Evolutionary conservation across 805 yeast species (phyloP), one percentile per base, ranked within the genome.

Genomic region (Candida ovalis): DNA sequence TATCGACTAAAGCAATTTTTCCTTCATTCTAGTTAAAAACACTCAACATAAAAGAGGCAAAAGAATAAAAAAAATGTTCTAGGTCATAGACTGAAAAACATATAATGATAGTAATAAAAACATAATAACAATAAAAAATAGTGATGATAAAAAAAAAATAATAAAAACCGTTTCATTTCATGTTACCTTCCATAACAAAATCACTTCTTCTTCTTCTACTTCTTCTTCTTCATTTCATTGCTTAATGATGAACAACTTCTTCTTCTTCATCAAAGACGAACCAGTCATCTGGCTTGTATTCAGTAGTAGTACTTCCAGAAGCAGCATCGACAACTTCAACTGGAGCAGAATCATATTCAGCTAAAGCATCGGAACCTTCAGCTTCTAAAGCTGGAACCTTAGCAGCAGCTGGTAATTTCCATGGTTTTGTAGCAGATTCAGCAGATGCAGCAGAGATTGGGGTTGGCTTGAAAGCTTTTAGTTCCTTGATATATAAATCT

Each of bases 401-500:
- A 60, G 98, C 96, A 58, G 89, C 80, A 54, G 77, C 69, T 62
- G 98, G 98, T 54, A 82, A 73, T 52, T 76, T 70, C 94, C 96
- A 94, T 60, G 86, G 81, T 72, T 85, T 82, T 59, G 90, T 92
- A 56, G 84, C 78, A 55, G 81, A 78, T 62, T 83, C 89, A 53
- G 92, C 84, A 58, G 87, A 96, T 57, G 79, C 75, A 50, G 86
- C 81, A 50, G 86, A 72, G 47, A 84, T 66, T 52, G 89, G 82
- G 50, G 84, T 79, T 66, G 96, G 91, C 77, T 90, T 89, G 82
- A 88, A 91, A 53, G 82, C 81, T 75, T 84, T 88, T 72, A 94
- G 76, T 72, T 91, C 96, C 69, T 79, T 82, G 65, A 92, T 73
- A 76, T 91, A 91, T 60, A 91, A 79, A 58, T 91, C 96, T 69